Conservation (phyloP, 179 eudicot species). For the Carnegiea gigantea region DNA sequence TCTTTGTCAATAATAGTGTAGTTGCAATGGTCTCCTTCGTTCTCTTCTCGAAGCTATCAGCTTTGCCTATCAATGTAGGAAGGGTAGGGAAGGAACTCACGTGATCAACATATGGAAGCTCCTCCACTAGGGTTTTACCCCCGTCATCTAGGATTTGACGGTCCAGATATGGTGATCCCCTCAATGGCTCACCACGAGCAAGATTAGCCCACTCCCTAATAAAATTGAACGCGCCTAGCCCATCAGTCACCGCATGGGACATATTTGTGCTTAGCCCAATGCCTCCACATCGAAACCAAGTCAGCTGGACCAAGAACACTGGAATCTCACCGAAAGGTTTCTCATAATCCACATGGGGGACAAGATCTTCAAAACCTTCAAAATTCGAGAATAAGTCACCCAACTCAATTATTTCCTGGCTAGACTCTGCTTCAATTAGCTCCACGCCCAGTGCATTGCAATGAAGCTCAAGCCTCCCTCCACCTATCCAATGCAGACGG, state of each 20-base stretch:
- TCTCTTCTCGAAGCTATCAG: background rate
- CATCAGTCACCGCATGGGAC: conserved; percentile 44
- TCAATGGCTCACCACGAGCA: background rate
- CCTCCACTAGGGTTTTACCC: background rate
- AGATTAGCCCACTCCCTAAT: conserved; percentile 43
- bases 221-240: conserved; percentile 32
- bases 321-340: conserved; percentile 22
- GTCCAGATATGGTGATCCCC: conserved; percentile 23
- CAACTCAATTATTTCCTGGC: conserved; percentile 15
- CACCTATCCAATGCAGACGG: background rate
- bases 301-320: conserved; percentile 23
- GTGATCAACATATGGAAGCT: background rate
- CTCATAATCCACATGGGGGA: conserved; percentile 13
- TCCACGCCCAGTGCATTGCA: conserved; percentile 28
- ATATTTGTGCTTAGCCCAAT: conserved; percentile 30
- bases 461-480: conserved; percentile 20
- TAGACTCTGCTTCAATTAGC: conserved; percentile 28
- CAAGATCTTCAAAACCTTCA: conserved; percentile 13
- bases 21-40: background rate
- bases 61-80: background rate
- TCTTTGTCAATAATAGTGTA: background rate
- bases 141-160: conserved; percentile 8
- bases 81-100: background rate
- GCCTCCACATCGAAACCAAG: conserved; percentile 45
- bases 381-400: conserved; percentile 20